Evolutionary conservation across 2,329 filamentous ascomycete genomes (phyloP).

Genomic region (Ophiostoma tasmaniense): DNA sequence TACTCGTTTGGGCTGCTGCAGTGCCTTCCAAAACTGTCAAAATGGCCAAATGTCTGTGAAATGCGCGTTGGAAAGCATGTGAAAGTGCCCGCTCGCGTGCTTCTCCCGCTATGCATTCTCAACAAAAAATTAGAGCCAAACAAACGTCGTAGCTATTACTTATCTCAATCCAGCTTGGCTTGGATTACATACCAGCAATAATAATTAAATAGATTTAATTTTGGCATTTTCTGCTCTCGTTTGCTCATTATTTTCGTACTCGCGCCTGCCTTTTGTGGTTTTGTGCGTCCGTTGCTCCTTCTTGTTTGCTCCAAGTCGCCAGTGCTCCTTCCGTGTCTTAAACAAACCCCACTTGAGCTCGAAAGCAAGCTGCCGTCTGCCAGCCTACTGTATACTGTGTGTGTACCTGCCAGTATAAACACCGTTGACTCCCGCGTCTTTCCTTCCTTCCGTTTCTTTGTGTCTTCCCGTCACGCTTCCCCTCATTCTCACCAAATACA

Average conservation of each 20-base stretch:
- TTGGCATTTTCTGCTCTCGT: constrained; percentile 5
- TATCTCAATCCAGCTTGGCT: not conserved
- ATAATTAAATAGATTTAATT: not conserved
- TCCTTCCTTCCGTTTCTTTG: not conserved
- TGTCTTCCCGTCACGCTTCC: not conserved
- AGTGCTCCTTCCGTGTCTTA: not conserved
- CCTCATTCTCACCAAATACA: not conserved
- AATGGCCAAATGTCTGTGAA: not conserved
- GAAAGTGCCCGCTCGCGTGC: constrained; percentile 17
- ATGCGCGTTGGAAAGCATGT: constrained; percentile 15
- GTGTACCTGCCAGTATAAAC: not conserved
- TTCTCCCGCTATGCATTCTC: constrained; percentile 8
- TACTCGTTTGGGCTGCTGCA: not conserved
- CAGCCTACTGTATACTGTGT: no score
- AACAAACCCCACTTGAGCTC: not conserved
- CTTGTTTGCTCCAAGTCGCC: not conserved
- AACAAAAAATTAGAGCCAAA: constrained; percentile 17
- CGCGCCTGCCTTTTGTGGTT: not conserved
- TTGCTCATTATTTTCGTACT: constrained; percentile 4
- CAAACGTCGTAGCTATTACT: not conserved
- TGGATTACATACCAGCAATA: not conserved
- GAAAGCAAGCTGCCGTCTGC: not conserved
- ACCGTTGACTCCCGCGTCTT: not conserved
- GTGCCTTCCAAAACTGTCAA: not conserved
- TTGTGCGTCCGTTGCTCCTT: not conserved